Evolutionary conservation across 805 yeast species (phyloP).

Genomic region (Metschnikowia noctiluminum): DNA sequence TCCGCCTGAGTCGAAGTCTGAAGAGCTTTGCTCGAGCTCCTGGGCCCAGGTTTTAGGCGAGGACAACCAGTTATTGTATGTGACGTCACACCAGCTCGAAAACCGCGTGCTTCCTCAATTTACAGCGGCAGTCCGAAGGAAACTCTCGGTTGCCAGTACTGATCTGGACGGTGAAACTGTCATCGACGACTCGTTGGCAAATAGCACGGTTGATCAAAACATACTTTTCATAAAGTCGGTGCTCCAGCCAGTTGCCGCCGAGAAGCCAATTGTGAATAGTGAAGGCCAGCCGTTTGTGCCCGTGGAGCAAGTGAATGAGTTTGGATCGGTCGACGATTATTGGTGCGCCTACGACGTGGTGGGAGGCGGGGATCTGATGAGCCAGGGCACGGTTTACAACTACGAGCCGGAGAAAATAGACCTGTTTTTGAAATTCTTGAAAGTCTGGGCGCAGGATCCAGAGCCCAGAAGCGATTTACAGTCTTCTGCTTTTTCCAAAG

Average conservation of each 20-base stretch:
- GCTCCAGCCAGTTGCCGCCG: slow-evolving; percentile 25
- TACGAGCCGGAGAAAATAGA: slow-evolving; percentile 13
- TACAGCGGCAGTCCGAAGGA: slow-evolving; percentile 15
- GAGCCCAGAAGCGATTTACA: background rate
- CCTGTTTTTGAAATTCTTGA: slow-evolving; percentile 19
- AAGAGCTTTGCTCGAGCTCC: slow-evolving; percentile 35
- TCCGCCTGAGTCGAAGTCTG: slow-evolving; percentile 21
- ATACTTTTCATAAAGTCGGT: slow-evolving; percentile 24
- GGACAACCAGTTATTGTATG: slow-evolving; percentile 24
- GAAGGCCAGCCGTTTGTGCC: slow-evolving; percentile 27
- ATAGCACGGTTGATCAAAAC: slow-evolving; percentile 12
- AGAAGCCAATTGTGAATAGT: slow-evolving; percentile 13
- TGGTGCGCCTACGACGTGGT: slow-evolving; percentile 36
- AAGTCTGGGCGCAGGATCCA: slow-evolving; percentile 23
- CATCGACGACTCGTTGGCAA: slow-evolving; percentile 11
- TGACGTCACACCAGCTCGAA: slow-evolving; percentile 36
- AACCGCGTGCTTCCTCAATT: slow-evolving; percentile 23
- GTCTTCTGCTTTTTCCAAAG: background rate
- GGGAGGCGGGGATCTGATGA: slow-evolving; percentile 21
- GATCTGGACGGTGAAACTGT: slow-evolving; percentile 3
- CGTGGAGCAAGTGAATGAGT: slow-evolving; percentile 21
- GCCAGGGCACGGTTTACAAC: slow-evolving; percentile 20
- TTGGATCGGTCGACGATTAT: slow-evolving; percentile 20
- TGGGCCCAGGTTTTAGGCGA: slow-evolving; percentile 35
- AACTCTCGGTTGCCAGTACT: slow-evolving; percentile 11